phyloP scores from a whole-genome alignment of 768 basidiomycete species.

The Lentinula detonsa region DNA sequence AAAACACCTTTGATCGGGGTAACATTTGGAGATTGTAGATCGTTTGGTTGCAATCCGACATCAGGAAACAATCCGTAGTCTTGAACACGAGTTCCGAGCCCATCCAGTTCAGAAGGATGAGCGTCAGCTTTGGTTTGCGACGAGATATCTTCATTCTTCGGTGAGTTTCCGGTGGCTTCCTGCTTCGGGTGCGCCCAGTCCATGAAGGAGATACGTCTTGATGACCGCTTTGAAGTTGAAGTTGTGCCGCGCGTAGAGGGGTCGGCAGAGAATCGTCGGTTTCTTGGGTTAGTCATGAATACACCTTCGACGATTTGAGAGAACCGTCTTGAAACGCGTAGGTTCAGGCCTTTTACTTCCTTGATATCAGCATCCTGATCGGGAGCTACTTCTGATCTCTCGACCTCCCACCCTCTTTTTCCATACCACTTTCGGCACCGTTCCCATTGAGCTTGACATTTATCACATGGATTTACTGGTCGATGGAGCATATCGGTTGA shows the following conservation, averaged over 20 bases:
- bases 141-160: neutral
- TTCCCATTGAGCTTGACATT: conserved; percentile 3
- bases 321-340: neutral
- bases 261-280: neutral
- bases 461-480: neutral
- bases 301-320: neutral
- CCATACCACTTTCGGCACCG: conserved; percentile 4
- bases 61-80: neutral
- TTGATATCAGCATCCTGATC: neutral
- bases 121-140: neutral
- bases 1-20: neutral
- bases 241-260: neutral
- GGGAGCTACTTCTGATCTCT: neutral
- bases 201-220: neutral
- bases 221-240: neutral
- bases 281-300: neutral
- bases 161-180: neutral
- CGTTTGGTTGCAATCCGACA: neutral
- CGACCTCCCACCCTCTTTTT: conserved; percentile 4
- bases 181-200: neutral
- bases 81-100: neutral
- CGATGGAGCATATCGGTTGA: neutral
- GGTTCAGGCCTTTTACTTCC: neutral
- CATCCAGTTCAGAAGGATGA: neutral
- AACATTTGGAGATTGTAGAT: neutral